A percentile compares a stretch with the other conserved stretches of the same genome.
Evolutionary conservation across 192 early-diverging fungal genomes (phyloP).

Genomic region (Podila verticillata): DNA sequence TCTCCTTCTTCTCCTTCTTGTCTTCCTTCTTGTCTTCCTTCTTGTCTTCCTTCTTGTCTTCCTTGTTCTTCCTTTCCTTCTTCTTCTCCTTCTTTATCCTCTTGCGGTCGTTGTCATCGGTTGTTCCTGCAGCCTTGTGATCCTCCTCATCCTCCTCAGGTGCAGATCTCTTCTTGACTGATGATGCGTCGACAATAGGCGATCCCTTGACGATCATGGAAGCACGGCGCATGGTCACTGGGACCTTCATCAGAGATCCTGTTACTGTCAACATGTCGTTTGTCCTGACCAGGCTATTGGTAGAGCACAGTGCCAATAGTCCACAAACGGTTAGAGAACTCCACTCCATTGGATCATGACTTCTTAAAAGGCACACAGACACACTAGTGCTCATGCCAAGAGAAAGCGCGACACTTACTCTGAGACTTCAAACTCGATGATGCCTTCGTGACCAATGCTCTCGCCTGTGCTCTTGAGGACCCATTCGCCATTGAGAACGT

Average conservation of each 20-base stretch:
- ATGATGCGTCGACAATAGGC: conserved; percentile 12
- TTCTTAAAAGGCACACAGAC: neutral
- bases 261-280: conserved; percentile 87
- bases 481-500: conserved; percentile 72
- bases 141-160: conserved; percentile 27
- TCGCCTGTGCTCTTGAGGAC: conserved; percentile 72
- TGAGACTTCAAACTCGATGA: conserved; percentile 76
- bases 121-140: neutral
- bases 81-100: conserved; percentile 54
- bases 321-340: neutral
- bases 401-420: conserved; percentile 62
- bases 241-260: conserved; percentile 68
- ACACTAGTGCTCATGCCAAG: neutral
- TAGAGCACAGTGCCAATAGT: neutral
- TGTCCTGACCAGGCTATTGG: conserved; percentile 74
- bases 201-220: conserved; percentile 34
- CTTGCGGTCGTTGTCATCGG: conserved; percentile 23
- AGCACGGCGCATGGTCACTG: conserved; percentile 36
- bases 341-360: neutral
- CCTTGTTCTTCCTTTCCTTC: neutral
- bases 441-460: conserved; percentile 71
- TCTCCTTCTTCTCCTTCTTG: conserved; percentile 22
- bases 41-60: conserved; percentile 15
- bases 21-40: conserved; percentile 39
- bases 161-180: conserved; percentile 40